Evolutionary conservation across 2,329 filamentous ascomycete species (phyloP).

Genomic region (Bretziella fagacearum): DNA sequence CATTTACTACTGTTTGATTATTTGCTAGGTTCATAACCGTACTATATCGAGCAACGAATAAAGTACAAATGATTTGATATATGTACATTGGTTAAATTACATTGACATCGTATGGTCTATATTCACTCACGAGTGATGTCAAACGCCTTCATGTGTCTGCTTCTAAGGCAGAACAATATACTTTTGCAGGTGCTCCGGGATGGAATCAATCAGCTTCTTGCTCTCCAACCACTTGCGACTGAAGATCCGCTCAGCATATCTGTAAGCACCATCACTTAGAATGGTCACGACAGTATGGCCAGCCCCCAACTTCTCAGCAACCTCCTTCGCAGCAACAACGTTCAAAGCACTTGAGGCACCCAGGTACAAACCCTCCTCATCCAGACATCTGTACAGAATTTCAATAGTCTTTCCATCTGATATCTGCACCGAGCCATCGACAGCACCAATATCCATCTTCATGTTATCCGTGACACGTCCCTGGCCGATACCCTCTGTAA

Average conservation of each 20-base stretch:
- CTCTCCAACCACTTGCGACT: slow-evolving; percentile 75
- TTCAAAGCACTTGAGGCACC: slow-evolving; percentile 89
- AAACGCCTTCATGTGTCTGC: too few species aligned
- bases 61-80: not conserved
- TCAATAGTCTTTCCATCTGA: slow-evolving; percentile 87
- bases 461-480: slow-evolving; percentile 94
- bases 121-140: too few species aligned
- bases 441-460: slow-evolving; percentile 60
- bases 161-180: slow-evolving; percentile 76
- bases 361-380: slow-evolving; percentile 89
- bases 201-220: slow-evolving; percentile 65
- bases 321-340: slow-evolving; percentile 85
- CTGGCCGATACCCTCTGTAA: slow-evolving; percentile 96
- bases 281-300: slow-evolving; percentile 88
- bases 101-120: too few species aligned
- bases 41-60: not conserved
- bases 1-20: slow-evolving; percentile 1
- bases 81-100: too few species aligned
- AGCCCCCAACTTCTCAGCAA: slow-evolving; percentile 75
- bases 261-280: slow-evolving; percentile 89
- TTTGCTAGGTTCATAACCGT: not conserved
- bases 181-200: slow-evolving; percentile 74
- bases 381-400: slow-evolving; percentile 93
- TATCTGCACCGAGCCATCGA: slow-evolving; percentile 75
- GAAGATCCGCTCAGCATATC: slow-evolving; percentile 89